Evolutionary conservation across 2,329 filamentous ascomycete species (phyloP).

Genomic region (Aspergillus brunneoviolaceus): DNA sequence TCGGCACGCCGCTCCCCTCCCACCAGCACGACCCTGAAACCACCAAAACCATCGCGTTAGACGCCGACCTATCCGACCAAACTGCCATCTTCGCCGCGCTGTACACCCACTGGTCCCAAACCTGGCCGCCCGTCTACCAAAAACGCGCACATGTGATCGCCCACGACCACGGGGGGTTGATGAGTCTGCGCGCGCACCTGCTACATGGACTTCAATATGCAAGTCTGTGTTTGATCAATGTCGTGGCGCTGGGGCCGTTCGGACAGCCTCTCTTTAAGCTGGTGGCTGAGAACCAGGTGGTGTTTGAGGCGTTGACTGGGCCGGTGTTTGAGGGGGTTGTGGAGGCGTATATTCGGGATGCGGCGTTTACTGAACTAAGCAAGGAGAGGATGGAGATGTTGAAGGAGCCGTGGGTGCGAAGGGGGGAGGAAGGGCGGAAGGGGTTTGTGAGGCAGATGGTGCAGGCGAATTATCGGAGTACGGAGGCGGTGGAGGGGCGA

Average conservation of each 20-base stretch:
- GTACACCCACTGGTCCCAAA: conserved; percentile 30
- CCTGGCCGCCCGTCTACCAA: conserved; percentile 14
- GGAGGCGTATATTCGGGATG: conserved; percentile 41
- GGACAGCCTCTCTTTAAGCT: conserved; percentile 48
- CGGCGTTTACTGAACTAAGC: conserved; percentile 31
- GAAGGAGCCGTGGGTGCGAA: conserved; percentile 36
- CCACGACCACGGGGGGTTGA: conserved; percentile 48
- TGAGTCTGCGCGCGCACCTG: conserved; percentile 41
- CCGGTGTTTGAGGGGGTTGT: conserved; percentile 43
- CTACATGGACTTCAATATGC: conserved; percentile 39
- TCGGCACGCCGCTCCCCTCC: conserved; percentile 16
- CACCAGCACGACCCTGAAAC: too few species aligned
- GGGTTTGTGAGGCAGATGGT: conserved; percentile 44
- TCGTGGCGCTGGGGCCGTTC: conserved; percentile 46
- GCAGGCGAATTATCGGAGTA: conserved; percentile 34
- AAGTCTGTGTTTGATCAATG: conserved; percentile 46
- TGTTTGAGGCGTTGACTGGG: conserved; percentile 38
- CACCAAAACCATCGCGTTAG: conserved; percentile 20
- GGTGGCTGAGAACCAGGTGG: conserved; percentile 34
- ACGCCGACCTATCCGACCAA: conserved; percentile 42
- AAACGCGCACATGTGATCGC: conserved; percentile 42
- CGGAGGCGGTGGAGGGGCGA: conserved; percentile 38
- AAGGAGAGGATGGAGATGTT: conserved; percentile 38
- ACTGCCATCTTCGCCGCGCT: conserved; percentile 41
- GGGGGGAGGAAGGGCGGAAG: conserved; percentile 28